A percentile compares a stretch with the other conserved stretches of the same genome.
Conservation (phyloP, 352 stramenopile species). For the Globisporangium spinosum region DNA sequence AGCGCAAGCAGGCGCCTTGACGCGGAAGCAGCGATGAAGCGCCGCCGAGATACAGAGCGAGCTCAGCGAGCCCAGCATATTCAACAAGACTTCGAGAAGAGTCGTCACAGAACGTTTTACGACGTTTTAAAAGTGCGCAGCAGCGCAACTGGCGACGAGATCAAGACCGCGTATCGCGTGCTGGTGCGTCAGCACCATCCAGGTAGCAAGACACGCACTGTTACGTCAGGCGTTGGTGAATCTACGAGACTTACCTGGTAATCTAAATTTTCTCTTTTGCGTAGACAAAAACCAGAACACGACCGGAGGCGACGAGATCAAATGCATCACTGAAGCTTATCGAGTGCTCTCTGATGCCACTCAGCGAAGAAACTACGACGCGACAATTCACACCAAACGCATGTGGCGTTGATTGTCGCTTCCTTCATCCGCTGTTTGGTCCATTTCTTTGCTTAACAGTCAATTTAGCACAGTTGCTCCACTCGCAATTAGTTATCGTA, state of each 20-base stretch:
- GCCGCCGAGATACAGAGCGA: not conserved
- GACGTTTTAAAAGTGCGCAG: not conserved
- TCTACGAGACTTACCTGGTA: not conserved
- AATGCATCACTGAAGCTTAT: constrained; percentile 10
- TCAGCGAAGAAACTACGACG: constrained; percentile 3
- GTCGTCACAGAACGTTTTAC: not conserved
- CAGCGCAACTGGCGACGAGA: constrained; percentile 1
- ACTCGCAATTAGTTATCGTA: no score
- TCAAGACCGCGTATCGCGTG: constrained; percentile 6
- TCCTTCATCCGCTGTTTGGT: not conserved
- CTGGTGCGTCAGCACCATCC: constrained; percentile 5
- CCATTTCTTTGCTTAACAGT: no score
- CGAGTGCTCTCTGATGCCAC: not conserved
- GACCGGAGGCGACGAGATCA: constrained; percentile 1
- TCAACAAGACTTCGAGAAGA: not conserved
- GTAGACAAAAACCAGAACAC: constrained; percentile 5
- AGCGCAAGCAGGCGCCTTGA: not conserved
- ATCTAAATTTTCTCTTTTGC: not conserved
- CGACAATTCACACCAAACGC: not conserved
- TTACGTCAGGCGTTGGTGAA: not conserved
- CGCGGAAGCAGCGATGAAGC: not conserved
- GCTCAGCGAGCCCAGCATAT: not conserved
- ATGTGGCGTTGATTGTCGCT: not conserved
- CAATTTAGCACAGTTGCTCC: no score
- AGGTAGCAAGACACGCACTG: not conserved